Evolutionary conservation across 1,139 yeast species (phyloP).

Genomic region (Lodderomyces margitis): DNA sequence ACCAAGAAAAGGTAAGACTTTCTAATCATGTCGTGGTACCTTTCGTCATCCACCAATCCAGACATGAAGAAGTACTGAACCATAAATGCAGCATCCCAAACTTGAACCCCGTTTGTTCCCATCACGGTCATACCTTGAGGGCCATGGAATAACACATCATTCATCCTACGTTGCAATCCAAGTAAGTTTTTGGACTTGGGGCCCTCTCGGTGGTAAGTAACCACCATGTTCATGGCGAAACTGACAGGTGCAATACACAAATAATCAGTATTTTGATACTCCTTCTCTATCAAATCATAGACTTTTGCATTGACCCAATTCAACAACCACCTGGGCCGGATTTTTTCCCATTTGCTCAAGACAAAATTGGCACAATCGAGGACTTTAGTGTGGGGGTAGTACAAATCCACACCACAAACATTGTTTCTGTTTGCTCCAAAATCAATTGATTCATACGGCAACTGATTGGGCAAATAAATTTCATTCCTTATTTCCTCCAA

Average conservation of each 20-base stretch:
- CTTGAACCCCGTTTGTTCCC: constrained; percentile 98
- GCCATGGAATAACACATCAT: constrained; percentile 80
- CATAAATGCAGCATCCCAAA: constrained; percentile 94
- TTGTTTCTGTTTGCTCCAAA: constrained; percentile 72
- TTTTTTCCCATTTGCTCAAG: constrained; percentile 64
- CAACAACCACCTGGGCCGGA: constrained; percentile 74
- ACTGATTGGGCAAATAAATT: constrained; percentile 52
- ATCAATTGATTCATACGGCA: constrained; percentile 64
- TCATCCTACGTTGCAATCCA: constrained; percentile 57
- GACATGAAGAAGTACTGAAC: constrained; percentile 80
- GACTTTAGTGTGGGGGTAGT: constrained; percentile 81
- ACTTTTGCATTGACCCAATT: constrained; percentile 51
- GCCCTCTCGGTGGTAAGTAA: constrained; percentile 69
- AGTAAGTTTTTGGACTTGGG: constrained; percentile 58
- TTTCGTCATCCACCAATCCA: constrained; percentile 71
- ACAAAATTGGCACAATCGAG: constrained; percentile 63
- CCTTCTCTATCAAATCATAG: constrained; percentile 68
- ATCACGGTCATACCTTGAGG: constrained; percentile 88
- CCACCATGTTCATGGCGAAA: constrained; percentile 80
- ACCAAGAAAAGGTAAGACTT: constrained; percentile 70
- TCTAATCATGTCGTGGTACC: constrained; percentile 61
- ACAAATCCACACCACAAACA: constrained; percentile 89
- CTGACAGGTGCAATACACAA: constrained; percentile 93
- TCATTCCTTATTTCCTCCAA: constrained; percentile 68
- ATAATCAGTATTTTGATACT: constrained; percentile 73